A percentile compares a stretch with the other conserved stretches of the same genome.
These are phyloP conservation scores for Aspergillus sp. DNA, from an alignment of 2,329 filamentous ascomycete species.

Conservation along the genomic window DNA sequence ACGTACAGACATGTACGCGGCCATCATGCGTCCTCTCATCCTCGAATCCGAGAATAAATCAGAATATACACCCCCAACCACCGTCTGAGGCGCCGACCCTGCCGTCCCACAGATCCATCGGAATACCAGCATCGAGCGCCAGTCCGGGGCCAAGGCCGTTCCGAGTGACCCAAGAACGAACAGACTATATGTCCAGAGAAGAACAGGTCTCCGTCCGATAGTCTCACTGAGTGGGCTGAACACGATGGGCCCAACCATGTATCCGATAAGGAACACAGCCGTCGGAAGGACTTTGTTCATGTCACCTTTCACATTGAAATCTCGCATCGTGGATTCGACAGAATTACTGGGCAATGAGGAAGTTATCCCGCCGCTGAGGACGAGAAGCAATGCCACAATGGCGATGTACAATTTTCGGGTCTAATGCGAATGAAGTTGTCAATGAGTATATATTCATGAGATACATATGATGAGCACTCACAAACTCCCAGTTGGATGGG, in stretches of 20 bases:
- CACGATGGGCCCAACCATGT: conserved; percentile 39
- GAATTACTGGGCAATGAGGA: conserved; percentile 40
- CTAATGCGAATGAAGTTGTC: background rate
- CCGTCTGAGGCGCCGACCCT: conserved; percentile 42
- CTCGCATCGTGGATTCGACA: conserved; percentile 32
- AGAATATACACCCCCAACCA: conserved; percentile 45
- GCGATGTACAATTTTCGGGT: conserved; percentile 29
- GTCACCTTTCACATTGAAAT: conserved; percentile 27
- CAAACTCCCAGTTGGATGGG: conserved; percentile 28
- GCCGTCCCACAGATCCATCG: conserved; percentile 41
- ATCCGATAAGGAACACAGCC: conserved; percentile 37
- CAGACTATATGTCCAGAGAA: conserved; percentile 50
- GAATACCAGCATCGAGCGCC: conserved; percentile 40
- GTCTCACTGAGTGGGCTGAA: conserved; percentile 45
- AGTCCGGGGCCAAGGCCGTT: conserved; percentile 43
- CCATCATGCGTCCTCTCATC: conserved; percentile 37
- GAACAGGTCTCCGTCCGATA: conserved; percentile 37
- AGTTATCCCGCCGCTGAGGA: conserved; percentile 39
- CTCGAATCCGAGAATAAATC: conserved; percentile 43
- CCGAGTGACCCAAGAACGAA: conserved; percentile 41
- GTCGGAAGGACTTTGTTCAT: conserved; percentile 34
- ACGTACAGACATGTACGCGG: conserved; percentile 41
- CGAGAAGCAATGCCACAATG: conserved; percentile 22
- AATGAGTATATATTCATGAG: conserved; percentile 26
- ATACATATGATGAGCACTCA: conserved; percentile 12